Conservation (phyloP, 331 rosid genomes). For the Quercus phellos region DNA sequence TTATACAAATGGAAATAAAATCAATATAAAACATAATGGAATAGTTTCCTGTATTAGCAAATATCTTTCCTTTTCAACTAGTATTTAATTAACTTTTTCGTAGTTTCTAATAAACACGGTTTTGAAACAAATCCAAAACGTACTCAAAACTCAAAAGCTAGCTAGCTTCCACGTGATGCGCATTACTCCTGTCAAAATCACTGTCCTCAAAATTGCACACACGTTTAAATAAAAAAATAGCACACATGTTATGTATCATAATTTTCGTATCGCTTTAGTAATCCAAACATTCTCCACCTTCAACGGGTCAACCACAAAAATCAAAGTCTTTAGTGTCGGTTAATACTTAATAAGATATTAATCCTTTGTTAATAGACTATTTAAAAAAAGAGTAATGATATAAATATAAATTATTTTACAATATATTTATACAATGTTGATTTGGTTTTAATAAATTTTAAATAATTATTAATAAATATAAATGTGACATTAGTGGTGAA, state of each 20-base stretch:
- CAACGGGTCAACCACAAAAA: not conserved
- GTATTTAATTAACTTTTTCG: too few species aligned
- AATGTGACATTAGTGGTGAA: too few species aligned
- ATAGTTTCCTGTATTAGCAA: too few species aligned
- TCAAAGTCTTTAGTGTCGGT: not conserved
- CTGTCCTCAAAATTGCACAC: not conserved
- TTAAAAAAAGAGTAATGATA: not conserved
- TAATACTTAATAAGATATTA: too few species aligned
- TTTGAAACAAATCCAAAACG: not conserved
- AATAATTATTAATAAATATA: too few species aligned
- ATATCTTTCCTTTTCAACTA: too few species aligned
- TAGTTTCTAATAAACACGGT: not conserved
- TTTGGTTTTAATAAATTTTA: too few species aligned
- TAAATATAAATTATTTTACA: too few species aligned
- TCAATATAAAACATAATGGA: too few species aligned
- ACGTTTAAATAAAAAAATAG: too few species aligned
- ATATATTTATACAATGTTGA: fast-evolving
- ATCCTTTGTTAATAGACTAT: too few species aligned
- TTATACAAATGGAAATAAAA: too few species aligned
- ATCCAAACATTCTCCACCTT: not conserved
- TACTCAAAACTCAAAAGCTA: not conserved
- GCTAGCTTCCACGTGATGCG: not conserved
- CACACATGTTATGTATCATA: not conserved
- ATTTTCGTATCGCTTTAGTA: not conserved
- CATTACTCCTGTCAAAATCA: not conserved